These are phyloP conservation scores for Cladophialophora bantiana DNA, from an alignment of 2,329 filamentous ascomycete genomes.

Conservation along the genomic window DNA sequence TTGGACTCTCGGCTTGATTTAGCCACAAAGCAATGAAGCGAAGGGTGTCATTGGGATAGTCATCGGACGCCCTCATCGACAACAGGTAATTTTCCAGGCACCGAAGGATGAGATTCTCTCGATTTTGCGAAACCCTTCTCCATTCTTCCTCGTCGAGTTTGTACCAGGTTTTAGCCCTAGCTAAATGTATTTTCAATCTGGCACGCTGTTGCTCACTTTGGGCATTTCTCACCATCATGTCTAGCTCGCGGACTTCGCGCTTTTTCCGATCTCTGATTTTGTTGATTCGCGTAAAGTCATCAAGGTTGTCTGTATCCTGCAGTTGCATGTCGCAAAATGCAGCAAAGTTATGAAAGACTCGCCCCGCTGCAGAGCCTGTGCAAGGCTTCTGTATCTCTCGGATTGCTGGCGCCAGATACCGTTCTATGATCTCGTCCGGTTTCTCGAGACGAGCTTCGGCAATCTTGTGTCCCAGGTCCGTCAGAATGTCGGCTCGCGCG, in stretches of 20 bases:
- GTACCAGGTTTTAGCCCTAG: slow-evolving; percentile 84
- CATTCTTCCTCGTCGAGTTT: slow-evolving; percentile 90
- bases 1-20: slow-evolving; percentile 76
- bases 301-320: slow-evolving; percentile 81
- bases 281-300: slow-evolving; percentile 82
- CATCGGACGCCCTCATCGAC: slow-evolving; percentile 82
- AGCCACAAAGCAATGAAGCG: slow-evolving; percentile 95
- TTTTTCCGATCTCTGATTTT: slow-evolving; percentile 80
- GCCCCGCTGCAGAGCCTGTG: slow-evolving; percentile 76
- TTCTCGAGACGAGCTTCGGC: slow-evolving; percentile 91
- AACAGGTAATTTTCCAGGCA: slow-evolving; percentile 93
- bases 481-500: slow-evolving; percentile 78
- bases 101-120: slow-evolving; percentile 82
- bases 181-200: slow-evolving; percentile 66
- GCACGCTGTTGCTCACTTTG: slow-evolving; percentile 56
- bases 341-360: slow-evolving; percentile 94
- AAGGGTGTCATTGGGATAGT: slow-evolving; percentile 86
- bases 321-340: slow-evolving; percentile 94
- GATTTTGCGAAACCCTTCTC: slow-evolving; percentile 74
- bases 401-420: slow-evolving; percentile 84
- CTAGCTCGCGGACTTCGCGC: slow-evolving; percentile 78
- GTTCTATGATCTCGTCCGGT: slow-evolving; percentile 84
- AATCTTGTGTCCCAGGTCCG: slow-evolving; percentile 85
- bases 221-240: slow-evolving; percentile 59
- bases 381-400: slow-evolving; percentile 75